Evolutionary conservation across 2,329 filamentous ascomycete species (phyloP).

Genomic region (Ascochyta clinopodiicola): DNA sequence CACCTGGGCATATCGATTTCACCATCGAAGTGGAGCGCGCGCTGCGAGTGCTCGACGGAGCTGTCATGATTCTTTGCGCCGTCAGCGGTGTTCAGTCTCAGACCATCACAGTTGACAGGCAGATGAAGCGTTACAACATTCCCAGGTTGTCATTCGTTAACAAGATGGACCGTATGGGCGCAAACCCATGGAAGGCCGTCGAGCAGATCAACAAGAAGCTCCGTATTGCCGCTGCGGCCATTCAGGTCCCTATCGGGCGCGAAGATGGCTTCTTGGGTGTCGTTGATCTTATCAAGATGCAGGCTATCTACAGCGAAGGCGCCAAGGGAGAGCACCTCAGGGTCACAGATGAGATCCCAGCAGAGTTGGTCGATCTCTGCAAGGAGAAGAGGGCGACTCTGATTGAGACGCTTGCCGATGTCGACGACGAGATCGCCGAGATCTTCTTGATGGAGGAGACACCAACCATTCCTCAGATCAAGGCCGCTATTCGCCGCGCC

Average conservation of each 20-base stretch:
- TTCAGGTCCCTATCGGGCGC: slow-evolving; percentile 91
- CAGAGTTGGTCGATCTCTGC: slow-evolving; percentile 75
- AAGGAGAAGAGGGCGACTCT: slow-evolving; percentile 83
- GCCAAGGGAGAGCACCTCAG: slow-evolving; percentile 76
- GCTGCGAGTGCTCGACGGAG: slow-evolving; percentile 90
- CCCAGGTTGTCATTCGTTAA: slow-evolving; percentile 96
- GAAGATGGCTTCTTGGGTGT: slow-evolving; percentile 94
- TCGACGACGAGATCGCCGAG: slow-evolving; percentile 97
- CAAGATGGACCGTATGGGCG: slow-evolving; percentile 99
- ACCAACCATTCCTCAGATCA: slow-evolving; percentile 83
- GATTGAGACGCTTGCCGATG: slow-evolving; percentile 94
- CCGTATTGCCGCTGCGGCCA: slow-evolving; percentile 87
- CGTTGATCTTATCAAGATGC: slow-evolving; percentile 91
- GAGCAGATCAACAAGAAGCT: slow-evolving; percentile 98
- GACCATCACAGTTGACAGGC: slow-evolving; percentile 96
- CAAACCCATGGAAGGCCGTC: slow-evolving; percentile 96
- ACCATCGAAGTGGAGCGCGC: slow-evolving; percentile 98
- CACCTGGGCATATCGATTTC: slow-evolving; percentile 97
- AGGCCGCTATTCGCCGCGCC: slow-evolving; percentile 86
- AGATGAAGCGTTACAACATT: slow-evolving; percentile 98
- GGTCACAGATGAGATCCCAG: slow-evolving; percentile 80
- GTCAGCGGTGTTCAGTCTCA: slow-evolving; percentile 97
- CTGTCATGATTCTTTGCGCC: slow-evolving; percentile 97
- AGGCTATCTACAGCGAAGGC: slow-evolving; percentile 90
- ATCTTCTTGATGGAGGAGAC: slow-evolving; percentile 87